Evolutionary conservation across 306 rosid species (phyloP).

Genomic region (Cicer yamashitae): DNA sequence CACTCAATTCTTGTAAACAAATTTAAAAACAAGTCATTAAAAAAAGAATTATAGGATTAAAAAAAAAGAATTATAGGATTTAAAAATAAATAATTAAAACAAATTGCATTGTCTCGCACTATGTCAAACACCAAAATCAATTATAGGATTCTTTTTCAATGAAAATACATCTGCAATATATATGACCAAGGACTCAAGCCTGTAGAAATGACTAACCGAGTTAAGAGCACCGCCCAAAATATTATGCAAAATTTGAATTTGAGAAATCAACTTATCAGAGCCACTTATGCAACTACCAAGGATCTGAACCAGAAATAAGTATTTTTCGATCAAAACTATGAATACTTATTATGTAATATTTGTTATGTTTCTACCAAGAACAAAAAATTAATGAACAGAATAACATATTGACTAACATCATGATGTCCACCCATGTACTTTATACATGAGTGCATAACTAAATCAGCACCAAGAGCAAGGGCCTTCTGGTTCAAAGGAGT

Average conservation of each 20-base stretch:
- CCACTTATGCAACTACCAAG: constrained; percentile 92
- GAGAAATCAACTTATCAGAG: constrained; percentile 65
- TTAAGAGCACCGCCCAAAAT: constrained; percentile 88
- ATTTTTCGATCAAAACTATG: constrained; percentile 16
- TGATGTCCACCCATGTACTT: constrained; percentile 93
- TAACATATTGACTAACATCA: constrained; percentile 64
- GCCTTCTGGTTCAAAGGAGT: constrained; percentile 96
- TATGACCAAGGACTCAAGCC: constrained; percentile 1
- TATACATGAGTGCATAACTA: constrained; percentile 82
- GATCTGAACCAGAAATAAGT: constrained; percentile 57
- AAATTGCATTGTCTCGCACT: constrained; percentile 43
- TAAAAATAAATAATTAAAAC: too few relatives aligned
- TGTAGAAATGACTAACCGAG: constrained; percentile 69
- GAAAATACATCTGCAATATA: background rate
- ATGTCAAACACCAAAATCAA: constrained; percentile 26
- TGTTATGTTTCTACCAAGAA: background rate
- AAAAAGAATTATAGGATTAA: too few relatives aligned
- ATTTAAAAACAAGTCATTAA: too few relatives aligned
- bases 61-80: too few relatives aligned
- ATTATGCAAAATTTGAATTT: constrained; percentile 83
- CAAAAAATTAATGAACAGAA: background rate
- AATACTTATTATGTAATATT: background rate
- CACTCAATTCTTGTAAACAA: too few relatives aligned
- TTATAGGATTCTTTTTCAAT: constrained; percentile 5
- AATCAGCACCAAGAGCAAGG: constrained; percentile 90